A percentile compares a stretch with the other conserved stretches of the same genome.
Conservation (phyloP, 441 rosid genomes). For the Hypseocharis bilobata region DNA sequence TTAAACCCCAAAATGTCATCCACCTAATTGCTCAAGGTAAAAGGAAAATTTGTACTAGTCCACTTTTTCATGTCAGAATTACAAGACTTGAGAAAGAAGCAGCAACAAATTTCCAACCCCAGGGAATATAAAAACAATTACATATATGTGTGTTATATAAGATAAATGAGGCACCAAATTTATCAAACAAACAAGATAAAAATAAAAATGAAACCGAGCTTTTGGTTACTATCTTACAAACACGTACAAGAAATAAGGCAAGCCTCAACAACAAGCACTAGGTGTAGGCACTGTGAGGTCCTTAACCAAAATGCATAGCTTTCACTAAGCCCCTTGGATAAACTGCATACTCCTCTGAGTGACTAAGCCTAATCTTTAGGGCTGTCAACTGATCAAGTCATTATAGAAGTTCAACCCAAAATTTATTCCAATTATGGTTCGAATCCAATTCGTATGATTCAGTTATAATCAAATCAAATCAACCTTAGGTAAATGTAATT, state of each 20-base stretch:
- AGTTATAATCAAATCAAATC: neutral
- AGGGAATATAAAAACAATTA: neutral
- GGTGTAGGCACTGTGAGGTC: neutral
- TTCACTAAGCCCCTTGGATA: neutral
- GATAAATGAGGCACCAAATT: neutral
- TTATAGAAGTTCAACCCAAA: neutral
- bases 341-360: neutral
- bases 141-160: neutral
- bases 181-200: neutral
- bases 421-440: no score
- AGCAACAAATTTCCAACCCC: neutral
- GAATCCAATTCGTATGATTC: neutral
- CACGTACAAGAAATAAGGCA: neutral
- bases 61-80: neutral
- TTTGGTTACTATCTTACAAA: neutral
- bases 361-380: neutral
- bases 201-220: neutral
- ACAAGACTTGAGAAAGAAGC: neutral
- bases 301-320: neutral
- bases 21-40: neutral
- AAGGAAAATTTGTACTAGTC: neutral
- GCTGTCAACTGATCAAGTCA: neutral
- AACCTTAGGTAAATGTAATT: neutral
- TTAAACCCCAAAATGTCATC: neutral
- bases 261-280: neutral